A percentile compares a stretch with the other conserved stretches of the same genome.
Conservation (phyloP, 2,329 filamentous ascomycete genomes). For the Diplodia sapinea region DNA sequence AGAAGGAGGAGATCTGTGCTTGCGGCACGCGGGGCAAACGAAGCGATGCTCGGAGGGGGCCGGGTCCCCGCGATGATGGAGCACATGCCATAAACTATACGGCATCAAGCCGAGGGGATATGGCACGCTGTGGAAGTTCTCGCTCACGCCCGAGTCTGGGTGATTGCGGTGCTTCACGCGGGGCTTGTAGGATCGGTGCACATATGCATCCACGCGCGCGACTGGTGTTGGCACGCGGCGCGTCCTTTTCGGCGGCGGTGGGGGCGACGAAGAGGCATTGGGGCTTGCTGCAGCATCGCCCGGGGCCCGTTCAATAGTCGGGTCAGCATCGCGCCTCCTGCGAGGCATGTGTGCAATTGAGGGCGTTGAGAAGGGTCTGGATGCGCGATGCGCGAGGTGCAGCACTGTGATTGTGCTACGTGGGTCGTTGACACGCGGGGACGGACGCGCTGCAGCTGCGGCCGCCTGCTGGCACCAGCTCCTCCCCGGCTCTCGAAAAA, state of each 20-base stretch:
- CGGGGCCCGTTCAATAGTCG: background rate
- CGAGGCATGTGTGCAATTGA: constrained; percentile 10
- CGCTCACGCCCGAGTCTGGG: constrained; percentile 36
- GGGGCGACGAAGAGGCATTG: constrained; percentile 14
- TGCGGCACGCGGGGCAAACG: constrained; percentile 35
- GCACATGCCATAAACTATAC: constrained; percentile 37
- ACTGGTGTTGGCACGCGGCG: background rate
- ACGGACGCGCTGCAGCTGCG: constrained; percentile 23
- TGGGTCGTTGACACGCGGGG: constrained; percentile 11
- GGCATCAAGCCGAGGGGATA: constrained; percentile 39
- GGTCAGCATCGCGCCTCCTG: constrained; percentile 10
- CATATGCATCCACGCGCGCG: constrained; percentile 7
- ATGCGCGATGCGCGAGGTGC: constrained; percentile 14
- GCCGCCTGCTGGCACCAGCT: constrained; percentile 29
- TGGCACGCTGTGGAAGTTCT: constrained; percentile 39
- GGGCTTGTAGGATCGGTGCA: constrained; percentile 23
- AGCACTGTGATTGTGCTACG: constrained; percentile 9
- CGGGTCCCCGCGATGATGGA: constrained; percentile 34
- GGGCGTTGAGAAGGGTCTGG: background rate
- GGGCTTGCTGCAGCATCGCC: background rate
- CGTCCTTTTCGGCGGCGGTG: constrained; percentile 6
- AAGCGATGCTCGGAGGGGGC: constrained; percentile 29
- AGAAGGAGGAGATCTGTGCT: constrained; percentile 33
- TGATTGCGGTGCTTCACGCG: constrained; percentile 36
- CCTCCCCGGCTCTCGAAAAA: constrained; percentile 24